These are phyloP conservation scores for Xerocomellus chrysenteron DNA, from an alignment of 768 basidiomycete species.

Conservation along the genomic window DNA sequence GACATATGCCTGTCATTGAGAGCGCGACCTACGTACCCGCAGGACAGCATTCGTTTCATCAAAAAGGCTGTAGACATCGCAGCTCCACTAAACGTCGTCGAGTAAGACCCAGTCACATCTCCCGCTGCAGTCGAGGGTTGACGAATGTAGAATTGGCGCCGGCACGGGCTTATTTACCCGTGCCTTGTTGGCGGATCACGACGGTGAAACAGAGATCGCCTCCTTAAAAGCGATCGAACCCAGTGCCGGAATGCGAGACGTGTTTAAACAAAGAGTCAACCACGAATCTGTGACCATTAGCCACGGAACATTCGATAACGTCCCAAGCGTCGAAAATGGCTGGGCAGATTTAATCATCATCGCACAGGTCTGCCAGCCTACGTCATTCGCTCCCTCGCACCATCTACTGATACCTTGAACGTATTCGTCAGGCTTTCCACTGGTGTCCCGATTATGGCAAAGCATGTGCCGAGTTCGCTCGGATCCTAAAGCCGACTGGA, in stretches of 20 bases:
- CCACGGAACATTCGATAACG: conserved; percentile 70
- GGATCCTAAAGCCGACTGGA: conserved; percentile 78
- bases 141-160: conserved; percentile 59
- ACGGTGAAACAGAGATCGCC: conserved; percentile 49
- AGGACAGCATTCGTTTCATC: conserved; percentile 59
- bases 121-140: background rate
- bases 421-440: conserved; percentile 72
- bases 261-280: conserved; percentile 55
- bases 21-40: conserved; percentile 81
- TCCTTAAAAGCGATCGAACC: conserved; percentile 77
- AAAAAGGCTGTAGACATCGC: conserved; percentile 41
- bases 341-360: conserved; percentile 81
- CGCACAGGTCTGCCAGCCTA: conserved; percentile 55
- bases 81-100: conserved; percentile 59
- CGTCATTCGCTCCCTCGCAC: background rate
- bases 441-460: conserved; percentile 83
- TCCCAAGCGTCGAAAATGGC: conserved; percentile 53
- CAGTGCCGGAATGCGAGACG: conserved; percentile 78
- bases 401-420: conserved; percentile 6
- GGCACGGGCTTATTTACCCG: conserved; percentile 92
- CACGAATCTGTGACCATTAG: conserved; percentile 52
- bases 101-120: conserved; percentile 40
- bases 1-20: conserved; percentile 35
- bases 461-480: conserved; percentile 73
- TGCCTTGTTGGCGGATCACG: conserved; percentile 65